Evolutionary conservation across 352 stramenopile genomes (phyloP).

Genomic region (Phytopythium montanum): DNA sequence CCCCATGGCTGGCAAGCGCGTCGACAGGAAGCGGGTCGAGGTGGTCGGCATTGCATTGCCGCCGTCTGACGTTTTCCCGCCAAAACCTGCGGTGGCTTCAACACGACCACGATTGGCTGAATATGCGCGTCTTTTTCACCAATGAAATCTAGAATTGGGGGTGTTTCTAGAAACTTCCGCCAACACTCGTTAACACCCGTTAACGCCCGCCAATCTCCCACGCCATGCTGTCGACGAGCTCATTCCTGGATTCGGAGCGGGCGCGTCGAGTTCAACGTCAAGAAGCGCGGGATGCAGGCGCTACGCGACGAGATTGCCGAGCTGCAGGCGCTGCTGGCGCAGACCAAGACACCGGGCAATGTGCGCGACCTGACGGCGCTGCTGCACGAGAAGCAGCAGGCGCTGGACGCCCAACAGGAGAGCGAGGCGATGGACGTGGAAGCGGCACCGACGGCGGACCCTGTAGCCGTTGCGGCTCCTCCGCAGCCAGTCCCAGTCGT

Average conservation of each 20-base stretch:
- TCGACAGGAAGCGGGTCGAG: background rate
- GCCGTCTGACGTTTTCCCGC: background rate
- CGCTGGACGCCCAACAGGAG: constrained; percentile 26
- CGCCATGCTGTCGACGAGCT: background rate
- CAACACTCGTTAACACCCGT: background rate
- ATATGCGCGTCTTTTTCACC: background rate
- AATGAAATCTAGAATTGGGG: background rate
- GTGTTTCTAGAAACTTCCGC: constrained; percentile 6
- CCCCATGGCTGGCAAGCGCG: background rate
- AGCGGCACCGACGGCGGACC: background rate
- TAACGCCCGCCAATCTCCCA: background rate
- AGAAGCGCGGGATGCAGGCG: constrained; percentile 16
- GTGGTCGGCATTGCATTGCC: background rate
- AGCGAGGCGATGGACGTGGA: constrained; percentile 20
- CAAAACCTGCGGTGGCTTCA: background rate
- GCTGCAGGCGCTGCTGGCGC: constrained; percentile 57
- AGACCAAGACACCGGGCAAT: constrained; percentile 53
- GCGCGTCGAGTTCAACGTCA: background rate
- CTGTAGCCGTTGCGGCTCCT: constrained; percentile 11
- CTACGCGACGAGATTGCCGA: constrained; percentile 57
- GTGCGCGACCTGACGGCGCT: constrained; percentile 58
- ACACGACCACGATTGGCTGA: background rate
- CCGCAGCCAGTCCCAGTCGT: constrained; percentile 25
- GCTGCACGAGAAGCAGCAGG: constrained; percentile 54
- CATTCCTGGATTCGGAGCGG: background rate